These are phyloP conservation scores for Trichoderma virens DNA, from an alignment of 495 filamentous ascomycete genomes.

Conservation along the genomic window DNA sequence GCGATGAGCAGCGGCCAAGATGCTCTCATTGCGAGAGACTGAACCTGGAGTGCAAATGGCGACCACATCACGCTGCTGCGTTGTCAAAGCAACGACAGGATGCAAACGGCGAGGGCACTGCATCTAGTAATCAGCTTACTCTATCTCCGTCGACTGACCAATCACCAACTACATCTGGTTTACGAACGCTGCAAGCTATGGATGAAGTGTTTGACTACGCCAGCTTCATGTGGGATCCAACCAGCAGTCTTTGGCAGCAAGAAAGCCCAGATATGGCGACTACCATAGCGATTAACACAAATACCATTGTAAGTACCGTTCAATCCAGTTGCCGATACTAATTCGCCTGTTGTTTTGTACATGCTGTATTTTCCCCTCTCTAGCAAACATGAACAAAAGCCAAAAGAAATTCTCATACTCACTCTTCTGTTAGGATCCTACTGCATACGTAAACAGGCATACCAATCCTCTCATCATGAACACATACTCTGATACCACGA, in stretches of 20 bases:
- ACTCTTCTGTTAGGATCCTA: neutral
- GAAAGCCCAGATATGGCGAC: slow-evolving; percentile 8
- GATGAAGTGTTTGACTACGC: slow-evolving; percentile 30
- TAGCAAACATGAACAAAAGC: too few species aligned
- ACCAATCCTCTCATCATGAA: neutral
- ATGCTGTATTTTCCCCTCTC: neutral
- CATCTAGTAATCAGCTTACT: neutral
- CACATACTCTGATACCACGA: neutral
- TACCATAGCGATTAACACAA: neutral
- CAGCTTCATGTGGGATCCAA: slow-evolving; percentile 30
- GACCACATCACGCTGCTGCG: slow-evolving; percentile 14
- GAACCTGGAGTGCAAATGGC: slow-evolving; percentile 23
- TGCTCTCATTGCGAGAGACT: slow-evolving; percentile 31
- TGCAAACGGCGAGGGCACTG: neutral
- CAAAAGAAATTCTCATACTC: too few species aligned
- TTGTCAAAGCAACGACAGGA: neutral
- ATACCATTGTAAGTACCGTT: neutral
- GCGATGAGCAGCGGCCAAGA: slow-evolving; percentile 32
- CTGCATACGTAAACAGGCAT: neutral
- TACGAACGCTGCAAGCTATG: slow-evolving; percentile 17
- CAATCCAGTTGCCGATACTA: neutral
- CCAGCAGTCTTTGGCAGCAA: slow-evolving; percentile 13
- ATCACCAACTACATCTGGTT: neutral
- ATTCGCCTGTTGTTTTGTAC: neutral
- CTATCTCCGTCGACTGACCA: neutral